These are phyloP conservation scores for Allium sativum DNA, from an alignment of 106 monocot genomes.

Conservation along the genomic window DNA sequence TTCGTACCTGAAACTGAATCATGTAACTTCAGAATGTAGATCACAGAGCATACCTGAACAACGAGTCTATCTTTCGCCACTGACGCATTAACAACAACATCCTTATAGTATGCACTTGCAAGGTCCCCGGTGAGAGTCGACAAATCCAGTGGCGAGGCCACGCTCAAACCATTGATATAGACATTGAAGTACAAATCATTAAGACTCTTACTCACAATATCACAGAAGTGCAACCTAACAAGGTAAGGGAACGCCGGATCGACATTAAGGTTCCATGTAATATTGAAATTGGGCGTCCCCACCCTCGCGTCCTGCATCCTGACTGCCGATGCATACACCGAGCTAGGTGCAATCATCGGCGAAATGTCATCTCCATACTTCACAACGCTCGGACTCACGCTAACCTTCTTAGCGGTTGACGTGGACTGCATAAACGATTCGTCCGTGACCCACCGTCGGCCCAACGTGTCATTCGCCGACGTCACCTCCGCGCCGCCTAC, in stretches of 20 bases:
- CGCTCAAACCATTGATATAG: conserved; percentile 25
- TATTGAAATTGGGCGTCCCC: conserved; percentile 30
- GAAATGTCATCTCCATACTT: conserved; percentile 28
- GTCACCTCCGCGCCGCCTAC: conserved; percentile 58
- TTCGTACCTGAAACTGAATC: too few species aligned
- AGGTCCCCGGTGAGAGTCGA: conserved; percentile 29
- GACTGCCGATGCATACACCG: conserved; percentile 30
- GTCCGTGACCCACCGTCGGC: conserved; percentile 42
- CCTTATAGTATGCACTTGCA: conserved; percentile 33
- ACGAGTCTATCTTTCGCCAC: conserved; percentile 17
- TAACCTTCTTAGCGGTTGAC: conserved; percentile 22
- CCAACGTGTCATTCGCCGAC: conserved; percentile 57
- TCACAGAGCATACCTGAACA: conserved; percentile 16
- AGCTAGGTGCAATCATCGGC: conserved; percentile 25
- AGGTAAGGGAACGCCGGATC: conserved; percentile 35
- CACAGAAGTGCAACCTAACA: conserved; percentile 33
- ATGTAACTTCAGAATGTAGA: too few species aligned
- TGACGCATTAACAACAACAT: conserved; percentile 26
- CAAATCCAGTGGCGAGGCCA: conserved; percentile 32
- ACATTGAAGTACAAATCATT: conserved; percentile 52
- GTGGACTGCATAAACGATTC: conserved; percentile 10
- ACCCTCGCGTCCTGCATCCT: conserved; percentile 27
- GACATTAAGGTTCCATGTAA: conserved; percentile 36
- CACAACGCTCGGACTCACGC: conserved; percentile 7
- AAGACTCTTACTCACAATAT: conserved; percentile 35